Evolutionary conservation across 1,284 basidiomycete species (phyloP), one percentile per base, ranked within the genome.

Genomic region (Trichosporon coremiiforme): DNA sequence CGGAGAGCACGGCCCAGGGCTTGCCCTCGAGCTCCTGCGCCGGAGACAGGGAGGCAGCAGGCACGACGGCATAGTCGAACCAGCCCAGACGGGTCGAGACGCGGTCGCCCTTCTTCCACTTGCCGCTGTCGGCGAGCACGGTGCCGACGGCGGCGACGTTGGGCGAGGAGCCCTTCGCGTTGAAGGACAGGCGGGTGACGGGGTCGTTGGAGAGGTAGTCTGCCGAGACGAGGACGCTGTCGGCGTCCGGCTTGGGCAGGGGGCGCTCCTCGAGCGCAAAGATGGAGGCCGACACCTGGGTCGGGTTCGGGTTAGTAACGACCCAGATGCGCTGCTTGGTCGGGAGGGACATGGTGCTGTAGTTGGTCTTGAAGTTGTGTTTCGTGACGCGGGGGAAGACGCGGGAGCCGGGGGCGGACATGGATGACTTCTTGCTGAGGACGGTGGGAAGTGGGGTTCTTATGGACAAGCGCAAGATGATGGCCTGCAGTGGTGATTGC

Each of bases 131-230:
- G 45, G 75, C 71, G 45, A 81, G 22, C 25, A 82, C 75, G 9
- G 72, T 70, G 29, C 66, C 75, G 38, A 71, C 66, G 33, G 75
- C 74, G 1, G 75, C 65, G 22, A 76, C 70, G 62, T 75, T 71
- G 38, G 66, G 29, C 15, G 36, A 20, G 45, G 22, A 25, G n/a
- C 50, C 64, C 50, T 15, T 8, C 38, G 36, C 20, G 66, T 79
- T 80, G 76, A 76, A 79, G 10, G 63, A 72, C 20, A 78, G 71
- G 72, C 78, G 76, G 8, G 78, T 78, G 0, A 60, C 31, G 2
- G 80, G 79, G 69, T 79, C 79, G 69, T 81, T 81, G 15, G 74
- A 75, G 12, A 81, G 33, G 69, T 73, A 77, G 31, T 73, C 64
- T 13, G 72, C 57, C 67, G 76, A 71, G 66, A 80, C 38, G 31